Conservation (phyloP, 331 rosid species). For the Pyrus hybrid region DNA sequence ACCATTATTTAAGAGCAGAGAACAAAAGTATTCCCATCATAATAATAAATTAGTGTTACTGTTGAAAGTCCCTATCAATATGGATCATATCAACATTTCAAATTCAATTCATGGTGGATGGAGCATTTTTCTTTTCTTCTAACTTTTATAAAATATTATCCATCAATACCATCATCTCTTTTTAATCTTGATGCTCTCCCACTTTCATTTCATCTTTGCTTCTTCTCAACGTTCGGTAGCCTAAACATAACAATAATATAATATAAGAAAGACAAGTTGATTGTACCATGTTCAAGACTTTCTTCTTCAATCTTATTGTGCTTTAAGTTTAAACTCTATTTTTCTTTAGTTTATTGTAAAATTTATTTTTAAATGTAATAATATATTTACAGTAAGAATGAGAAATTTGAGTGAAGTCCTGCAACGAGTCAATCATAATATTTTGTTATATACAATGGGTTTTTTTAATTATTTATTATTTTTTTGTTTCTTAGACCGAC, state of each 20-base stretch:
- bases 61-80: neutral
- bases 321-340: no score
- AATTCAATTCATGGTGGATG: neutral
- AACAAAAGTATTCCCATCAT: neutral
- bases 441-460: no score
- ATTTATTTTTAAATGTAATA: no score
- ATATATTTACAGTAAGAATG: no score
- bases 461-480: no score
- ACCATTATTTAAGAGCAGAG: no score
- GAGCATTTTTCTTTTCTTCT: neutral
- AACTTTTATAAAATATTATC: neutral
- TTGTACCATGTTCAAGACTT: no score
- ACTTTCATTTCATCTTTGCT: constrained; percentile 53
- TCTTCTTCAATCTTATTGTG: no score
- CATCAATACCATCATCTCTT: neutral
- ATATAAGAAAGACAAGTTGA: no score
- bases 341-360: no score
- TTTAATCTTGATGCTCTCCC: constrained; percentile 3
- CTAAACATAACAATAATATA: constrained; percentile 16
- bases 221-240: constrained; percentile 79
- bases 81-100: neutral
- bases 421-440: no score
- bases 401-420: no score
- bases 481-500: accelerated
- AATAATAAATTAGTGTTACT: neutral